Evolutionary conservation across 495 filamentous ascomycete genomes (phyloP).

Genomic region (Cercophora scortea): DNA sequence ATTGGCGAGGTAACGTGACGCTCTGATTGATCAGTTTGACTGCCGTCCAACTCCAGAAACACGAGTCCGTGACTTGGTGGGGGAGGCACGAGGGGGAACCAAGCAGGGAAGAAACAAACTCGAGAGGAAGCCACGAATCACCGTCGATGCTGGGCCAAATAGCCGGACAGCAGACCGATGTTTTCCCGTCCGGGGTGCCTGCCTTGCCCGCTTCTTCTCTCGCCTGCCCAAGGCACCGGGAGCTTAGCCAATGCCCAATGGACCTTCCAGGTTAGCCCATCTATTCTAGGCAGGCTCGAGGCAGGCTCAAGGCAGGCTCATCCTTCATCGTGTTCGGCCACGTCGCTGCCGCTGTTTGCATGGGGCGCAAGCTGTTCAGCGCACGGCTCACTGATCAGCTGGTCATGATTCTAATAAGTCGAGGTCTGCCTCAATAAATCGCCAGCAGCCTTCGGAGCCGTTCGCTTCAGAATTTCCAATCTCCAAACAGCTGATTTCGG

Average conservation of each 20-base stretch:
- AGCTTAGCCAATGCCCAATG: too few relatives aligned
- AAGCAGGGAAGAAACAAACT: not conserved
- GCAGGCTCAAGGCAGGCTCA: too few relatives aligned
- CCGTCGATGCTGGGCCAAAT: too few relatives aligned
- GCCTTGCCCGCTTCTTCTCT: too few relatives aligned
- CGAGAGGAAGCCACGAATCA: not conserved
- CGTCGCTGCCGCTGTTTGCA: not conserved
- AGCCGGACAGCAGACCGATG: too few relatives aligned
- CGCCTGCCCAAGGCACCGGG: too few relatives aligned
- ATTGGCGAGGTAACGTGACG: not conserved
- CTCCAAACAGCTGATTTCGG: too few relatives aligned
- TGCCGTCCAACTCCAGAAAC: conserved; percentile 2
- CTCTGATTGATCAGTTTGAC: conserved; percentile 10
- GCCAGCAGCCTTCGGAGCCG: not conserved
- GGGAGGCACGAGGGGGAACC: not conserved
- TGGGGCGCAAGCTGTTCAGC: conserved; percentile 1
- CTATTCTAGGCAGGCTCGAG: too few relatives aligned
- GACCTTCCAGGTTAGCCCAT: too few relatives aligned
- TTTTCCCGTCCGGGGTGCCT: too few relatives aligned
- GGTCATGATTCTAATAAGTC: conserved; percentile 1
- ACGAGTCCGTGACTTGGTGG: not conserved
- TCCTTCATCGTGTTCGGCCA: not conserved
- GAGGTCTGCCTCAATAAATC: not conserved
- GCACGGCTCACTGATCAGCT: conserved; percentile 1
- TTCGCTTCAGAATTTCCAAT: not conserved